Percentiles rank a stretch among this genome's conserved stretches.
These are phyloP conservation scores for Escovopsis weberi DNA, from an alignment of 2,329 filamentous ascomycete species.

Conservation along the genomic window DNA sequence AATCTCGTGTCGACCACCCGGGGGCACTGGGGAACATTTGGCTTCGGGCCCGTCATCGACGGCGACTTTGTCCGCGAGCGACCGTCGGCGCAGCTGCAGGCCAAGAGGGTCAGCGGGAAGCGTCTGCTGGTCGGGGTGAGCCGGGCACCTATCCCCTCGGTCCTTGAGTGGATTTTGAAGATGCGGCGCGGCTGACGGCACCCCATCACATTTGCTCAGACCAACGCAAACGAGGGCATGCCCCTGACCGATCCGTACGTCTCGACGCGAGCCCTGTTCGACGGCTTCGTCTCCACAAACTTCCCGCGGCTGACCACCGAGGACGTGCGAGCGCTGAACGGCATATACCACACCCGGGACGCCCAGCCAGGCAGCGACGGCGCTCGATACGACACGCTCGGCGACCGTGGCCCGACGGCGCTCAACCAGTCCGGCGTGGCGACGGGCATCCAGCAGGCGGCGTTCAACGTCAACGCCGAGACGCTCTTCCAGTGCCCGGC, in stretches of 20 bases:
- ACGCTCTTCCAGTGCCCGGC: slow-evolving; percentile 39
- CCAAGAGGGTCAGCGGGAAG: slow-evolving; percentile 18
- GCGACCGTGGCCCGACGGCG: slow-evolving; percentile 26
- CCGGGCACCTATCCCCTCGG: no score
- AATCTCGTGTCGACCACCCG: slow-evolving; percentile 13
- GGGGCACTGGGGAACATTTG: slow-evolving; percentile 16
- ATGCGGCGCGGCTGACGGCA: no score
- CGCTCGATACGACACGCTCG: slow-evolving; percentile 22
- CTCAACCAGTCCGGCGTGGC: slow-evolving; percentile 33
- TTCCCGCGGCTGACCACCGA: slow-evolving; percentile 19
- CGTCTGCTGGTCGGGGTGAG: slow-evolving; percentile 16
- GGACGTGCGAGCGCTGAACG: slow-evolving; percentile 18
- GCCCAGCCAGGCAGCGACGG: slow-evolving; percentile 10
- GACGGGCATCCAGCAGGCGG: slow-evolving; percentile 40
- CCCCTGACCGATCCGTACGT: slow-evolving; percentile 23
- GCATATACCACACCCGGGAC: slow-evolving; percentile 13
- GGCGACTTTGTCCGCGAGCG: slow-evolving; percentile 16
- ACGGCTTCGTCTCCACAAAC: slow-evolving; percentile 15
- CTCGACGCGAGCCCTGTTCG: slow-evolving; percentile 15
- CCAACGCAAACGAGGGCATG: slow-evolving; percentile 24
- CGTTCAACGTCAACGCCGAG: slow-evolving; percentile 38
- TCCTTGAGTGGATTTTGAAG: no score
- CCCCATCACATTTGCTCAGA: slow-evolving; percentile 12
- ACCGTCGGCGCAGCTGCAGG: slow-evolving; percentile 15
- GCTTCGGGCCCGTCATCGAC: slow-evolving; percentile 25